These are phyloP conservation scores for Strobilomyces dryophilus DNA, from an alignment of 768 basidiomycete genomes.

Conservation along the genomic window DNA sequence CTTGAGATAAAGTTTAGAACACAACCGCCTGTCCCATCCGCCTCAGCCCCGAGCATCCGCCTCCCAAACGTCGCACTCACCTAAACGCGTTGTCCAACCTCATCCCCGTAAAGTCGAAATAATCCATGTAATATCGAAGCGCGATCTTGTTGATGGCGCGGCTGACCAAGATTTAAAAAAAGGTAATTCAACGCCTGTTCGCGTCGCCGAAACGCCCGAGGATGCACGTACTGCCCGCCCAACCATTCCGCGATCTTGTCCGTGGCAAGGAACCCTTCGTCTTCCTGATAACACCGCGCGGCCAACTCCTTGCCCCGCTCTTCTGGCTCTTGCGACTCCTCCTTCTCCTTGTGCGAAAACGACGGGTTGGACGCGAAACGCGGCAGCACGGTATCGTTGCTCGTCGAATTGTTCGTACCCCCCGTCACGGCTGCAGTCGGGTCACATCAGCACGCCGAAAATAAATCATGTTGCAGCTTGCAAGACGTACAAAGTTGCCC, in stretches of 20 bases:
- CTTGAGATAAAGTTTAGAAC: conserved; percentile 88
- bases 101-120: conserved; percentile 82
- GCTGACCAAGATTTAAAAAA: conserved; percentile 38
- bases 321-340: conserved; percentile 58
- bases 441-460: conserved; percentile 14
- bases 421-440: conserved; percentile 21
- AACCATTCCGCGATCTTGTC: conserved; percentile 98
- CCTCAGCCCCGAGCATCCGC: not conserved
- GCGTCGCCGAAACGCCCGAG: not conserved
- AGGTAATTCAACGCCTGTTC: not conserved
- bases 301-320: conserved; percentile 69
- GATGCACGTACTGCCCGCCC: conserved; percentile 76
- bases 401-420: conserved; percentile 51
- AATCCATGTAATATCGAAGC: conserved; percentile 76
- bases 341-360: conserved; percentile 45
- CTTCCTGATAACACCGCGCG: conserved; percentile 77
- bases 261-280: conserved; percentile 69
- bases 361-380: conserved; percentile 40
- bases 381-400: conserved; percentile 45
- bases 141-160: conserved; percentile 71
- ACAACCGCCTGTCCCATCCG: conserved; percentile 57
- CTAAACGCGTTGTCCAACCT: conserved; percentile 89
- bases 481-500: conserved; percentile 42
- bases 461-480: conserved; percentile 3
- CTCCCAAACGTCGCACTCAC: conserved; percentile 35